phyloP scores from a whole-genome alignment of 2,329 filamentous ascomycete species.

The Chrysoporthe puriensis region DNA sequence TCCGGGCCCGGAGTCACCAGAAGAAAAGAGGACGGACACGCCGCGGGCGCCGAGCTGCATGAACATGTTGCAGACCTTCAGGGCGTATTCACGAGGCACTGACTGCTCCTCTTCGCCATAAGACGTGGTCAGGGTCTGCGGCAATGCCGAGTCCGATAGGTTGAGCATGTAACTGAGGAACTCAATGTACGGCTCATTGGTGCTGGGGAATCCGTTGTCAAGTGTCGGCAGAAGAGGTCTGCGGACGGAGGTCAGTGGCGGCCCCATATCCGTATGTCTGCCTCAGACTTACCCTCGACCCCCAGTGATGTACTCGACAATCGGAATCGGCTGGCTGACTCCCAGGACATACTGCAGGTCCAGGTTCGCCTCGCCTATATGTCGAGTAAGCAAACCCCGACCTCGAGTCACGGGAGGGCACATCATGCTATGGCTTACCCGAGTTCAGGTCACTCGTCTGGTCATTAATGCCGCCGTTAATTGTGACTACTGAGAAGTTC shows the following conservation, averaged over 20 bases:
- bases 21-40: slow-evolving; percentile 61
- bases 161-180: slow-evolving; percentile 64
- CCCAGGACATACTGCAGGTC: slow-evolving; percentile 33
- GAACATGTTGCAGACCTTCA: slow-evolving; percentile 64
- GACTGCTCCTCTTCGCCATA: slow-evolving; percentile 70
- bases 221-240: slow-evolving; percentile 60
- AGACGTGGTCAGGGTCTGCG: slow-evolving; percentile 64
- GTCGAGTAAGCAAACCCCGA: slow-evolving; percentile 12
- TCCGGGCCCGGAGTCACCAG: slow-evolving; percentile 23
- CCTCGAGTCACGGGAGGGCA: neutral
- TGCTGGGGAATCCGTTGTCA: slow-evolving; percentile 54
- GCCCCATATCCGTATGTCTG: neutral
- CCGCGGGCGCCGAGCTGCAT: slow-evolving; percentile 67
- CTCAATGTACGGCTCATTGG: slow-evolving; percentile 70
- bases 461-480: slow-evolving; percentile 59
- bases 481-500: slow-evolving; percentile 58
- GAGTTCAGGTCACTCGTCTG: slow-evolving; percentile 45
- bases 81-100: slow-evolving; percentile 61
- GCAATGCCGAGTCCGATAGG: slow-evolving; percentile 53
- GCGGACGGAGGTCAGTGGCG: slow-evolving; percentile 26
- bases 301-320: slow-evolving; percentile 35
- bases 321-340: slow-evolving; percentile 31
- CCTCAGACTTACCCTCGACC: slow-evolving; percentile 26
- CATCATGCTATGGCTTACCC: slow-evolving; percentile 30
- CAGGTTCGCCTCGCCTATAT: slow-evolving; percentile 34